These are phyloP conservation scores for Nemania sp. DNA, from an alignment of 2,329 filamentous ascomycete species.

Conservation along the genomic window DNA sequence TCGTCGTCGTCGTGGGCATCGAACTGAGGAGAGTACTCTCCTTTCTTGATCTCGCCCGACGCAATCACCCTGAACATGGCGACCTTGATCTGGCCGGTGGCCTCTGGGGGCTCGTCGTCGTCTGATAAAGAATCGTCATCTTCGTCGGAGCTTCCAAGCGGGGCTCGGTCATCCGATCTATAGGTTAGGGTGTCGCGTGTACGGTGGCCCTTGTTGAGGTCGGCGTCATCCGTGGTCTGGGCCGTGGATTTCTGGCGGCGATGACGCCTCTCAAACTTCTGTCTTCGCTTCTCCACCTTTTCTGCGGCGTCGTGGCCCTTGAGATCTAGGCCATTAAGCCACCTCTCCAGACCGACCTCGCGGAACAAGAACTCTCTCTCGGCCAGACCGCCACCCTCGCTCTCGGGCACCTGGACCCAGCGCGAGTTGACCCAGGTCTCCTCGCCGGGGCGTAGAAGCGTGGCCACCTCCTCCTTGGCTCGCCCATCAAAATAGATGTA, in stretches of 20 bases:
- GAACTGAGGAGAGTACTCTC: constrained; percentile 97
- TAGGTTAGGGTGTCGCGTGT: constrained; percentile 72
- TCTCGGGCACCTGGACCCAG: constrained; percentile 92
- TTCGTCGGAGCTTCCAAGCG: constrained; percentile 70
- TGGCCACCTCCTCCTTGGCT: constrained; percentile 95
- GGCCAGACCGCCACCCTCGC: constrained; percentile 90
- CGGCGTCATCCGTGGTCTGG: constrained; percentile 44
- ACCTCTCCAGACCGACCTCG: constrained; percentile 92
- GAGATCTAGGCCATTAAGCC: constrained; percentile 95
- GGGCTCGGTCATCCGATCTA: constrained; percentile 73
- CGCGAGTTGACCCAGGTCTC: constrained; percentile 99
- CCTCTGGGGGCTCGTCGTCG: constrained; percentile 87
- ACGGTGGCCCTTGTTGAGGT: constrained; percentile 49
- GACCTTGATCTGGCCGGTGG: constrained; percentile 96
- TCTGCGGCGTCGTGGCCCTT: constrained; percentile 89
- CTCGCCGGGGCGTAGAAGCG: constrained; percentile 85
- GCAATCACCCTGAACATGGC: constrained; percentile 94
- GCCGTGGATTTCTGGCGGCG: constrained; percentile 61
- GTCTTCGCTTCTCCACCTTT: constrained; percentile 84
- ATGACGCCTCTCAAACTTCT: constrained; percentile 74
- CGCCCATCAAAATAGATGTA: constrained; percentile 99
- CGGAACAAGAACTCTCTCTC: constrained; percentile 97
- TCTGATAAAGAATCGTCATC: constrained; percentile 72
- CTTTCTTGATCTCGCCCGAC: constrained; percentile 95
- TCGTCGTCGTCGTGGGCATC: constrained; percentile 94